Evolutionary conservation across 352 stramenopile genomes (phyloP).

Genomic region (Blastocystis hominis): DNA sequence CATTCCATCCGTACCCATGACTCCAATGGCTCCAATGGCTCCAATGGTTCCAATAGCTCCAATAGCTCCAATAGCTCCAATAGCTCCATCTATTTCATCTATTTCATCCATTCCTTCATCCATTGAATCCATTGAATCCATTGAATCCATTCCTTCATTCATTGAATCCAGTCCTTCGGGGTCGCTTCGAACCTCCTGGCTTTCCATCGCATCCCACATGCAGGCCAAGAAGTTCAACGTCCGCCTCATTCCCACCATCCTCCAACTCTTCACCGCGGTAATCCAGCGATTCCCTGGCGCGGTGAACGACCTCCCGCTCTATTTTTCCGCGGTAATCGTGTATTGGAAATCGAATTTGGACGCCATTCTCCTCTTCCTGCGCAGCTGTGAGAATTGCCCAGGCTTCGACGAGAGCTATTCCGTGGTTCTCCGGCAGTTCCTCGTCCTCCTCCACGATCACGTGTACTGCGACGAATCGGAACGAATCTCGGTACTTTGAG

Average conservation of each 20-base stretch:
- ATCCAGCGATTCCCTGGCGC: not conserved
- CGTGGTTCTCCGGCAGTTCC: not conserved
- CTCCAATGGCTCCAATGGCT: too few relatives aligned
- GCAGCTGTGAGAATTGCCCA: not conserved
- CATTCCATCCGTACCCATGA: not conserved
- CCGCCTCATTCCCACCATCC: not conserved
- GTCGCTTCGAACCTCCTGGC: not conserved
- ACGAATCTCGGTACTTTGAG: not conserved
- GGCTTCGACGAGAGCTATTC: not conserved
- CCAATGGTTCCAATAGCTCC: too few relatives aligned
- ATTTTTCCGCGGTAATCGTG: not conserved
- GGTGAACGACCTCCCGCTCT: not conserved
- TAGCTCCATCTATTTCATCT: not conserved
- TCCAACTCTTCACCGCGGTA: not conserved
- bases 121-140: not conserved
- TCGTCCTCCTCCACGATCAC: conserved; percentile 28
- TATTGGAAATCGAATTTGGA: conserved; percentile 40
- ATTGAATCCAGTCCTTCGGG: not conserved
- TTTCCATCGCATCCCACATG: not conserved
- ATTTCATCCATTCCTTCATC: not conserved
- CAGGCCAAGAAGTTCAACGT: not conserved
- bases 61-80: too few relatives aligned
- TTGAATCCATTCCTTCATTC: not conserved
- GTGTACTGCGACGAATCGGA: not conserved
- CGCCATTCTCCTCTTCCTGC: not conserved